These are phyloP conservation scores for Polytrichum formosum DNA, from an alignment of 225 moss, liverwort and hornwort genomes.

Conservation along the genomic window DNA sequence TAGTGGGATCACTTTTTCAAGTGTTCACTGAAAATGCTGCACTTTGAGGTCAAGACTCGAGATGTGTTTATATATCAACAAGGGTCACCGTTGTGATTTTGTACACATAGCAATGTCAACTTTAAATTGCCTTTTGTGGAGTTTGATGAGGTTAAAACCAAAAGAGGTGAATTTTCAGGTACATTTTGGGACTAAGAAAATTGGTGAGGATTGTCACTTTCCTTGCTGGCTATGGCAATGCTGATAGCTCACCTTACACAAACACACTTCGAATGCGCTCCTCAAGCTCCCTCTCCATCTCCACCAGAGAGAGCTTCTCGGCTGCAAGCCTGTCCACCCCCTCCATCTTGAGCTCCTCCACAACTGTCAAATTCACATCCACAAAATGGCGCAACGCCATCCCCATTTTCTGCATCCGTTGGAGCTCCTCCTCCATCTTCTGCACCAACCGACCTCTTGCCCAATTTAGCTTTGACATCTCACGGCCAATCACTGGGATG, in stretches of 20 bases:
- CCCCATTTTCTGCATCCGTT: constrained; percentile 15
- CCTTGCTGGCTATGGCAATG: too few species aligned
- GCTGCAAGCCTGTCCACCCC: constrained; percentile 39
- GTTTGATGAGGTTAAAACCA: too few species aligned
- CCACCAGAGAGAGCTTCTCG: constrained; percentile 37
- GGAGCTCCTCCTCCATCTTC: constrained; percentile 35
- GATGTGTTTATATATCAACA: too few species aligned
- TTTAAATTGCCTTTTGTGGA: too few species aligned
- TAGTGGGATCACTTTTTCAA: too few species aligned
- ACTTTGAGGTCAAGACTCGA: too few species aligned
- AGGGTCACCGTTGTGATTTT: too few species aligned
- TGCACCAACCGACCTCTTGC: constrained; percentile 21
- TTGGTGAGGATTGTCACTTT: too few species aligned
- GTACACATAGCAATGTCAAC: too few species aligned
- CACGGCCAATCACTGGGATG: constrained; percentile 27
- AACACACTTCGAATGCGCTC: constrained; percentile 19
- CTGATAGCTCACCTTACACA: neutral
- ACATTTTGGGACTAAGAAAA: too few species aligned
- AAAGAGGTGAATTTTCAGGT: too few species aligned
- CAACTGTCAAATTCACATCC: constrained; percentile 31
- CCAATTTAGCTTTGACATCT: constrained; percentile 46
- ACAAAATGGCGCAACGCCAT: constrained; percentile 26
- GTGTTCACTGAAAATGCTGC: too few species aligned
- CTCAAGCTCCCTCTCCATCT: constrained; percentile 33
- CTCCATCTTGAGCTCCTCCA: constrained; percentile 43